Conservation (phyloP, 805 yeast genomes). For the Metschnikowia matae region DNA sequence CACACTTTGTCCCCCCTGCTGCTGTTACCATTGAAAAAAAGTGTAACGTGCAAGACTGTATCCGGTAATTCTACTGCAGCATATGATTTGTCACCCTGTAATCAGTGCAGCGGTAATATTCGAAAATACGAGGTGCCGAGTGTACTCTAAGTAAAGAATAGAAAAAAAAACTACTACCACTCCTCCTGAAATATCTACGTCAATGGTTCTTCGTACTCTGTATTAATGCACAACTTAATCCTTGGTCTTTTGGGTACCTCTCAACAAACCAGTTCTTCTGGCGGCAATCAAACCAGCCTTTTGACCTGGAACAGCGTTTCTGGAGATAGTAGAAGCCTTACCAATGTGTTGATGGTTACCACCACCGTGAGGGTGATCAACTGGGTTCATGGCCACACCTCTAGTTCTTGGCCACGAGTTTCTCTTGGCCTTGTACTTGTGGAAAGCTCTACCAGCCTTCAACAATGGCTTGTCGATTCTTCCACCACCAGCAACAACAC, state of each 20-base stretch:
- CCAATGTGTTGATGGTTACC: conserved; percentile 99
- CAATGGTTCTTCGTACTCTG: conserved; percentile 8
- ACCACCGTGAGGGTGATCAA: conserved; percentile 99
- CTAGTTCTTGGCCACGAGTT: conserved; percentile 99
- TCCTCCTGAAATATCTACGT: neutral
- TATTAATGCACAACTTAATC: conserved; percentile 29
- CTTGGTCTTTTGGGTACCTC: conserved; percentile 94
- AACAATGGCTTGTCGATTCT: conserved; percentile 99
- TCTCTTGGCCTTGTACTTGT: conserved; percentile 48
- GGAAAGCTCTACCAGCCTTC: conserved; percentile 99
- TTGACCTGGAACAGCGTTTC: conserved; percentile 99
- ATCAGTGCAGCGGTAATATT: too few species aligned
- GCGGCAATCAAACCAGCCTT: conserved; percentile 99
- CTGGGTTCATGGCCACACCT: conserved; percentile 99
- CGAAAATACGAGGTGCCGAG: too few species aligned
- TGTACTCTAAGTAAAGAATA: too few species aligned
- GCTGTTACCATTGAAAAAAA: too few species aligned
- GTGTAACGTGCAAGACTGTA: too few species aligned
- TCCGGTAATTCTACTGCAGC: too few species aligned
- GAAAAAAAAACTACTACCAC: neutral
- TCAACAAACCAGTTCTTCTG: conserved; percentile 99
- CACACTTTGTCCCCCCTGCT: too few species aligned
- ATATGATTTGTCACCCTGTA: too few species aligned
- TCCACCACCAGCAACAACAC: conserved; percentile 99
- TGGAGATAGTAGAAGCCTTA: conserved; percentile 98